Base-by-base conservation (phyloP, 345 rosid species). In the Bruguiera sexangula region DNA sequence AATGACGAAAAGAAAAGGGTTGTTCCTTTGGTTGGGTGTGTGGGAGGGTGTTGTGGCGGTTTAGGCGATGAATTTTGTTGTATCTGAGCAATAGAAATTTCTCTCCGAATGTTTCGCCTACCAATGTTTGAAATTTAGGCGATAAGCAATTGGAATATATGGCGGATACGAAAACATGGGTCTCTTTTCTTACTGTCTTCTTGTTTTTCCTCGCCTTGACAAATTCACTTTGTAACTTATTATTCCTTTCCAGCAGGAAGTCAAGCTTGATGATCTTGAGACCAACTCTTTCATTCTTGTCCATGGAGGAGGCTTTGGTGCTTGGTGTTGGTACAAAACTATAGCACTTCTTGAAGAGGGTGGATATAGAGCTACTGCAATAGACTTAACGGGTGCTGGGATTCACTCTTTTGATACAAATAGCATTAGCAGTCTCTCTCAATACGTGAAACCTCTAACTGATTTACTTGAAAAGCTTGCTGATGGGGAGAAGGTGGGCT, bases 251-350 rank as follows among this genome's bases (percentile, higher is more conserved):
- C 29, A 4, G 46, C 20, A 78, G 84, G 82, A 66, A 43, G 9
- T 29, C 36, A 70, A 77, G 56, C 59, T 65, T 8, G 86, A 79
- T 46, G 84, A 75, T 11, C 66, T 81, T 20, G 92, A 84, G 74
- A 83, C 89, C 10, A 82, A 77, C 18, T 86, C 80, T 72, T 72
- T 87, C 68, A 86, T 91, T 19, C 85, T 88, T 18, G 97, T 91
- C 27, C 97, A 91, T 72, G 97, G 92, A 65, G 97, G 95, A 51
- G 97, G 97, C 7, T 91, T 87, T 71, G 97, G 97, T 5, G 97
- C 95, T 9, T 89, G 95, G 92, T 88, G 92, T 74, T 91, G 95
- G 92, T 89, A 88, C 37, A 89, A 91, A 78, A 86, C 93, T 24
- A 87, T 87, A 62, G 75, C 96, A 5, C 89, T 87, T 54, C 75